Percentiles rank a stretch among this genome's conserved stretches.
phyloP scores from a whole-genome alignment of 2,329 filamentous ascomycete species.

The Didymella keratinophila region DNA sequence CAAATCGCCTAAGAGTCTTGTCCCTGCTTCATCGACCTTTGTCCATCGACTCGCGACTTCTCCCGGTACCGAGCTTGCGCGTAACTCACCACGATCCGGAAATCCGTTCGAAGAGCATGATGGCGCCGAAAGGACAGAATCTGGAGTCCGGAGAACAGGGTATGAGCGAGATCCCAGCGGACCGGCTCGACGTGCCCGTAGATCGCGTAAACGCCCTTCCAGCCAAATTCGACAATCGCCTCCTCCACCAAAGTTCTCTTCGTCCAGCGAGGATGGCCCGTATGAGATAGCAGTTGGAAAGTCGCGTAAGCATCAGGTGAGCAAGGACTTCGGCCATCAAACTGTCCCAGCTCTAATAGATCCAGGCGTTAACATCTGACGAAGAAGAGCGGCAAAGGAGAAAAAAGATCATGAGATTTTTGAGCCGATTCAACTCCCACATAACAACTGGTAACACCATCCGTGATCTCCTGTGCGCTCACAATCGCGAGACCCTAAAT shows the following conservation, averaged over 20 bases:
- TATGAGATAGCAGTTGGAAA: no score
- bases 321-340: neutral
- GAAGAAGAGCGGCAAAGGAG: neutral
- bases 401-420: neutral
- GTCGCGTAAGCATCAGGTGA: neutral
- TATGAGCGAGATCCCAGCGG: neutral
- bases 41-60: neutral
- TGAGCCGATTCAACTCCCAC: neutral
- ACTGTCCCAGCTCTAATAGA: neutral
- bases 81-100: neutral
- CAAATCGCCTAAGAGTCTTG: neutral
- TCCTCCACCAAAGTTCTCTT: neutral
- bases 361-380: neutral
- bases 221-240: neutral
- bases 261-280: neutral
- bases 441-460: neutral
- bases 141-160: neutral
- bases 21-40: neutral
- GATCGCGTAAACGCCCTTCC: neutral
- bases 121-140: neutral
- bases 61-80: neutral
- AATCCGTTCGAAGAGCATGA: neutral
- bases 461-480: neutral
- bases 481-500: neutral
- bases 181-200: neutral